These are phyloP conservation scores for Penicillium nordicum DNA, from an alignment of 2,329 filamentous ascomycete genomes.

Conservation along the genomic window DNA sequence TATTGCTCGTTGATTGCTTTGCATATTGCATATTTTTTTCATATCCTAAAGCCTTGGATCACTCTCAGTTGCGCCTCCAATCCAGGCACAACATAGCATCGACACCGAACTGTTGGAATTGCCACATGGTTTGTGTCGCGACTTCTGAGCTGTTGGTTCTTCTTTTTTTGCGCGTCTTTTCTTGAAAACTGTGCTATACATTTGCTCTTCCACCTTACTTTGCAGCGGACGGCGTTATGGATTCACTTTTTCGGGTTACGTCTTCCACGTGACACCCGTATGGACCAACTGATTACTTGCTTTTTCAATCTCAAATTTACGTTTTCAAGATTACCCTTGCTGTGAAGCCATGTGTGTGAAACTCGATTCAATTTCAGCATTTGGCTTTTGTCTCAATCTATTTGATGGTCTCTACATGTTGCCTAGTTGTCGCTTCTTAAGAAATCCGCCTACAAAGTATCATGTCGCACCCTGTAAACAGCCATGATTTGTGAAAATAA, in stretches of 20 bases:
- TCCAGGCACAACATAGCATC: constrained; percentile 3
- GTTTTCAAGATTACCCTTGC: not conserved
- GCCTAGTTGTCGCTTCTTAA: not conserved
- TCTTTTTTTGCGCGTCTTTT: constrained; percentile 1
- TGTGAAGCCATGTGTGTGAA: not conserved
- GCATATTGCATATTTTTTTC: constrained; percentile 22
- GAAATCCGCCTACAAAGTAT: no score
- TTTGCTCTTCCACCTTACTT: constrained; percentile 11
- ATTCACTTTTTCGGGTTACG: constrained; percentile 4
- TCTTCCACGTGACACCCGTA: constrained; percentile 1
- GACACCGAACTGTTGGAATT: not conserved
- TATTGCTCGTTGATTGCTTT: constrained; percentile 8
- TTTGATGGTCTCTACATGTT: not conserved
- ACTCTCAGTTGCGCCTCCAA: not conserved
- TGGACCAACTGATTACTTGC: not conserved
- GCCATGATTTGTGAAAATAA: not conserved
- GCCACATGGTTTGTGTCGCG: constrained; percentile 12
- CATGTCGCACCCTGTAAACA: not conserved
- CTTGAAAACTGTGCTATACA: constrained; percentile 17
- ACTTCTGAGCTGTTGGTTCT: constrained; percentile 3
- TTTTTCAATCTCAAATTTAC: constrained; percentile 1
- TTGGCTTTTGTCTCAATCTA: not conserved
- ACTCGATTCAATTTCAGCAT: not conserved
- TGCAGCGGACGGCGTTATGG: constrained; percentile 26
- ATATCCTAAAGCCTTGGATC: constrained; percentile 12